Conservation (phyloP, 768 basidiomycete genomes). For the Amanita phalloides region DNA sequence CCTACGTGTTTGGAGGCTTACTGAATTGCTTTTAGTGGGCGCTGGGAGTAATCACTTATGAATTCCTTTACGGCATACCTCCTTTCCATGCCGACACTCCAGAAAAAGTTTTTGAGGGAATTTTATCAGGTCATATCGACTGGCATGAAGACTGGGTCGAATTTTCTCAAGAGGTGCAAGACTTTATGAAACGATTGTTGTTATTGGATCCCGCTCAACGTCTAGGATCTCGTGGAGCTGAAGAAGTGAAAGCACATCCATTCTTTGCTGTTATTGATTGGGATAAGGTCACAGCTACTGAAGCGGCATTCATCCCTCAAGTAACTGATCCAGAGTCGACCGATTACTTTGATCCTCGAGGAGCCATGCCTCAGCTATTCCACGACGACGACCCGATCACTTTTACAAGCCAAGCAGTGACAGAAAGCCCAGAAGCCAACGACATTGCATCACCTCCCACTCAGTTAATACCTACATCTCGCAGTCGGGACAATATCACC, state of each 20-base stretch:
- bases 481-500: conserved; percentile 26
- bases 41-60: conserved; percentile 94
- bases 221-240: conserved; percentile 78
- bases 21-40: conserved; percentile 66
- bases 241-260: conserved; percentile 87
- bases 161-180: conserved; percentile 73
- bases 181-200: conserved; percentile 85
- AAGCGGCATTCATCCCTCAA: conserved; percentile 93
- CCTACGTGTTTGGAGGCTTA: conserved; percentile 6
- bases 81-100: conserved; percentile 98
- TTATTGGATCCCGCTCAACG: conserved; percentile 69
- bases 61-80: conserved; percentile 93
- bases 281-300: conserved; percentile 79
- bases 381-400: conserved; percentile 74
- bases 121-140: conserved; percentile 85
- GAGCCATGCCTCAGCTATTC: conserved; percentile 84
- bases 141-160: conserved; percentile 96
- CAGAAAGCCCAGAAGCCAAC: conserved; percentile 33
- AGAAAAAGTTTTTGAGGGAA: conserved; percentile 97
- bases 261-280: conserved; percentile 90
- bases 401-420: conserved; percentile 34
- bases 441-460: conserved; percentile 31
- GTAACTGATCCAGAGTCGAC: conserved; percentile 95
- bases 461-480: conserved; percentile 27
- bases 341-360: conserved; percentile 98